These are phyloP conservation scores for Cladobotryum protrusum DNA, from an alignment of 2,329 filamentous ascomycete genomes.

Conservation along the genomic window DNA sequence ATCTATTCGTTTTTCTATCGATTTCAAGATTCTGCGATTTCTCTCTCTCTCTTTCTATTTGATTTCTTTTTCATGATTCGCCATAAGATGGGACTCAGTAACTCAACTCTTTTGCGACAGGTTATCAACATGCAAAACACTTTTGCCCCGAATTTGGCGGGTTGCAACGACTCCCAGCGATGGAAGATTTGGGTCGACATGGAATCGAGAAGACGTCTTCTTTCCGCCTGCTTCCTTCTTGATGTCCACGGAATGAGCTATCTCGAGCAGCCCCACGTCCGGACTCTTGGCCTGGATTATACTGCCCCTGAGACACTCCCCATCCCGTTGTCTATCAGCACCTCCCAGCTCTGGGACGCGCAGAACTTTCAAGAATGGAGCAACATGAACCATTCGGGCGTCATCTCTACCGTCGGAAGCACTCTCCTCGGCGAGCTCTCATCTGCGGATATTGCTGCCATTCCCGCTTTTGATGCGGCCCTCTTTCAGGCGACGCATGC, in stretches of 20 bases:
- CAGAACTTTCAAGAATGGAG: constrained; percentile 41
- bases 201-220: constrained; percentile 47
- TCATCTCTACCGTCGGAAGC: constrained; percentile 21
- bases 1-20: background rate
- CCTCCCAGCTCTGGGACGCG: constrained; percentile 45
- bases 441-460: constrained; percentile 28
- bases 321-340: constrained; percentile 42
- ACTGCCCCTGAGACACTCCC: constrained; percentile 28
- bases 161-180: constrained; percentile 25
- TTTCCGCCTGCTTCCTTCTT: constrained; percentile 51
- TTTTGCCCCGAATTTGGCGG: constrained; percentile 18
- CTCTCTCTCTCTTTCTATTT: no score
- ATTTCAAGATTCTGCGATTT: background rate
- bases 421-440: constrained; percentile 30
- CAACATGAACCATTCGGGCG: constrained; percentile 23
- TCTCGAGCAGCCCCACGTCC: constrained; percentile 40
- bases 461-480: constrained; percentile 33
- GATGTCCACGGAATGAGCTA: constrained; percentile 52
- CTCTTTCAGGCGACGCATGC: constrained; percentile 35
- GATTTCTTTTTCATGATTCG: background rate
- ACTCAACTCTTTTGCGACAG: constrained; percentile 32
- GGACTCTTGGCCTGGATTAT: constrained; percentile 30
- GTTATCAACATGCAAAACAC: constrained; percentile 30
- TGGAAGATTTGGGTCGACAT: constrained; percentile 49
- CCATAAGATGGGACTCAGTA: background rate